Evolutionary conservation across 2,329 filamentous ascomycete genomes (phyloP), one percentile per base, ranked within the genome.

Genomic region (Aspergillus flavus): DNA sequence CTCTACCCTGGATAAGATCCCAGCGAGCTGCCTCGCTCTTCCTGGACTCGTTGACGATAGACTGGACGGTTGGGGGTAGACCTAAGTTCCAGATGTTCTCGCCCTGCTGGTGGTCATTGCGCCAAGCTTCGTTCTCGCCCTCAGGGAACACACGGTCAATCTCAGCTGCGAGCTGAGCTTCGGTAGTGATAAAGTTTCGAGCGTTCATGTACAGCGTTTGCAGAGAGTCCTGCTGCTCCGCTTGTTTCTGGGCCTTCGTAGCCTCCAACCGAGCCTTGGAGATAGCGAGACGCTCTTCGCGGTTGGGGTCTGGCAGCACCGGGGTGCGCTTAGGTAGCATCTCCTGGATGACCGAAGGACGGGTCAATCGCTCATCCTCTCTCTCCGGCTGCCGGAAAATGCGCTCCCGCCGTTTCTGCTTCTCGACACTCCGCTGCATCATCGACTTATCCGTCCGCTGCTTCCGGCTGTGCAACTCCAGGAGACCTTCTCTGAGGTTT

Each of bases 131-230:
- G 65, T 79, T 79, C 80, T 76, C 79, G 66, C 87, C 84, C 30
- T 88, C 87, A 19, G 87, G 85, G 79, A 97, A 99, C n/a, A 90
- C 84, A 66, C 84, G 80, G 26, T 96, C 90, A 61, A 97, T 89
- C 68, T 88, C 86, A 19, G 83, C 82, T 69, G 91, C 86, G 39
- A 99, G 85, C 76, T 96, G 90, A 57, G 85, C 81, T 76, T 96
- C 93, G 28, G 86, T 89, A 21, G 93, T 89, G 74, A 99, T 97
- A 80, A 98, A 99, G 45, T 87, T 83, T 30, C 91, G 87, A 6
- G 95, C 93, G 70, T 93, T 91, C 81, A 95, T 91, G 80, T 99
- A 99, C 14, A 99, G 85, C 63, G 92, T 89, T 79, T 97, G 92
- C 34, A 99, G 80, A 19, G 89, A 86, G 68, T 94, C 87, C 64